These are phyloP conservation scores for Lactarius quietus DNA, from an alignment of 768 basidiomycete genomes.

Conservation along the genomic window DNA sequence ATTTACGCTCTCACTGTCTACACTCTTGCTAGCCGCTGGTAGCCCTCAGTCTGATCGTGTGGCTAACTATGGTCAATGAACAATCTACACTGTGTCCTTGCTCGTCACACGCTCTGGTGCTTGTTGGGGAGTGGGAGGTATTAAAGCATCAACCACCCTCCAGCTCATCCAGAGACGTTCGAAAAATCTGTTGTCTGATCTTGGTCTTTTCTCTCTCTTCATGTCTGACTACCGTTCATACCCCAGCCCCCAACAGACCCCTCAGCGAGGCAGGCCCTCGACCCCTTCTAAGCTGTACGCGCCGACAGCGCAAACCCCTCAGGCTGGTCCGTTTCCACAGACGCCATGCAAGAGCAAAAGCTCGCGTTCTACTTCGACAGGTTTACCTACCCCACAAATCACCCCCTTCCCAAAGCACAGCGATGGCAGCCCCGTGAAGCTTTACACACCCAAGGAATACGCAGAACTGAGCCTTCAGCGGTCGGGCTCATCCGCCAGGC, in stretches of 20 bases:
- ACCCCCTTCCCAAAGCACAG: constrained; percentile 3
- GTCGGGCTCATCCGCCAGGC: neutral
- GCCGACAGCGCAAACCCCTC: neutral
- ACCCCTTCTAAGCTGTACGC: neutral
- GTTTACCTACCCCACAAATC: neutral
- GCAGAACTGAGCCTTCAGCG: neutral
- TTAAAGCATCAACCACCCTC: neutral
- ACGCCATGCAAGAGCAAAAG: neutral
- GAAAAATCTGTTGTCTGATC: neutral
- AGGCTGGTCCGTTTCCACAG: neutral
- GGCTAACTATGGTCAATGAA: neutral
- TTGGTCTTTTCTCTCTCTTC: too few species aligned
- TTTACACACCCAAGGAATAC: neutral
- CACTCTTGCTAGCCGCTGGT: neutral
- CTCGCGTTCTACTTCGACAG: neutral
- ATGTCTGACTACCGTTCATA: constrained; percentile 1
- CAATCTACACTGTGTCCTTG: neutral
- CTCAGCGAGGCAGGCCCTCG: constrained; percentile 6
- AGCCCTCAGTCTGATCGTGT: neutral
- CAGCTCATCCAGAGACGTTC: neutral
- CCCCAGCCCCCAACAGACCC: neutral
- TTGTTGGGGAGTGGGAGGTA: neutral
- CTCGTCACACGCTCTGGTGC: neutral
- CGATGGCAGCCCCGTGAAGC: neutral
- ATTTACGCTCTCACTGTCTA: neutral